Evolutionary conservation across 2,329 filamentous ascomycete genomes (phyloP).

Genomic region (Aspergillus sp.): DNA sequence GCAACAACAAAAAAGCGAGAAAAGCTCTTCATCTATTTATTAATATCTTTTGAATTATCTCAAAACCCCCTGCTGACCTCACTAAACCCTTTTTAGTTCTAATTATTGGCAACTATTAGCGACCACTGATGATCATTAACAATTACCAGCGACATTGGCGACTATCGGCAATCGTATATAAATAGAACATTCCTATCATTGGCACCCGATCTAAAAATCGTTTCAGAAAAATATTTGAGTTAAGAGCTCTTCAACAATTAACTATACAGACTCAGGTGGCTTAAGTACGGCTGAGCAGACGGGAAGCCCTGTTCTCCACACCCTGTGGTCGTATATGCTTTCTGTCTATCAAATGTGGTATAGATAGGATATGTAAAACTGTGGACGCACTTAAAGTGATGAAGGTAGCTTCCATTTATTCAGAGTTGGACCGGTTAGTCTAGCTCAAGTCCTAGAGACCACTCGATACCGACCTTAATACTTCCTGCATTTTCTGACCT

Average conservation of each 20-base stretch:
- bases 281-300: constrained; percentile 5
- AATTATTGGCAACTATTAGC: neutral
- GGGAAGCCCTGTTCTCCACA: constrained; percentile 6
- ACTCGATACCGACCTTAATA: no score
- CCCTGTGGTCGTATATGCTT: neutral
- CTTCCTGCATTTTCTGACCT: no score
- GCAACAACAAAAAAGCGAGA: no score
- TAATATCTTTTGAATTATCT: no score
- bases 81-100: neutral
- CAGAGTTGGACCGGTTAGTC: no score
- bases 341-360: no score
- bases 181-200: neutral
- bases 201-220: neutral
- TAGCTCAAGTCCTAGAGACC: no score
- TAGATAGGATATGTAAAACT: no score
- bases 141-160: neutral
- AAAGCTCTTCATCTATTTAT: no score
- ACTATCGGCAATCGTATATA: neutral
- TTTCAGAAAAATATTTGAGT: neutral
- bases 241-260: neutral
- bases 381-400: no score
- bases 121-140: neutral
- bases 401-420: no score
- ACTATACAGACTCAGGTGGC: neutral
- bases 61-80: no score